Conservation (phyloP, 805 yeast species). For the Zygosaccharomyces bisporus region DNA sequence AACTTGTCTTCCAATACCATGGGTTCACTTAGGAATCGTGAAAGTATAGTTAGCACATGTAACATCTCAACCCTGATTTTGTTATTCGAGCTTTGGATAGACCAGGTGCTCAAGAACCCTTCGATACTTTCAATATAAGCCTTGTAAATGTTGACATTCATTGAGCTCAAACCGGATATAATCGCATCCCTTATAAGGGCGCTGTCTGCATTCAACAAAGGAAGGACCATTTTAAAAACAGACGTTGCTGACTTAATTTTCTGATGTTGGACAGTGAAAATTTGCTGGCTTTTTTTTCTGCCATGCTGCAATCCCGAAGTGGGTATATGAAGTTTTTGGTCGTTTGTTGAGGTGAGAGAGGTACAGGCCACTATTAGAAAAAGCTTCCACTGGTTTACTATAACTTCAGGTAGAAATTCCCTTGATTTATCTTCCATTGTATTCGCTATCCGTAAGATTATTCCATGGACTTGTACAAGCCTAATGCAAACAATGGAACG, state of each 20-base stretch:
- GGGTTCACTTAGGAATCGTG: conserved; percentile 53
- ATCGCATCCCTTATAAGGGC: conserved; percentile 75
- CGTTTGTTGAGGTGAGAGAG: conserved; percentile 83
- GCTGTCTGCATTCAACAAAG: conserved; percentile 69
- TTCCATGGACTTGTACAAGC: conserved; percentile 78
- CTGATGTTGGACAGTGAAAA: conserved; percentile 80
- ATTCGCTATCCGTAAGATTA: conserved; percentile 53
- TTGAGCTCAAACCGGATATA: conserved; percentile 82
- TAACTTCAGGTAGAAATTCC: conserved; percentile 58
- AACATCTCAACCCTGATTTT: conserved; percentile 67
- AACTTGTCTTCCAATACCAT: conserved; percentile 59
- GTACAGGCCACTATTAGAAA: conserved; percentile 89
- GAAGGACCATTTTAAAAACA: conserved; percentile 81
- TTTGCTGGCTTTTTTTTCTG: conserved; percentile 72
- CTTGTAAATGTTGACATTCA: conserved; percentile 83
- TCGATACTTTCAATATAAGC: conserved; percentile 77
- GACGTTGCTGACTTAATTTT: conserved; percentile 90
- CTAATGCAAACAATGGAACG: conserved; percentile 87
- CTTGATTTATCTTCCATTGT: conserved; percentile 33
- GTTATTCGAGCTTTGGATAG: conserved; percentile 41
- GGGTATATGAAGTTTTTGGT: conserved; percentile 72
- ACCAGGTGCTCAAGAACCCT: conserved; percentile 54
- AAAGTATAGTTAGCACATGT: conserved; percentile 69
- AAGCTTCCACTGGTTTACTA: conserved; percentile 84
- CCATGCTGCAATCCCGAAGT: conserved; percentile 52